Conservation (phyloP, 306 rosid species). For the Bauhinia variegata region DNA sequence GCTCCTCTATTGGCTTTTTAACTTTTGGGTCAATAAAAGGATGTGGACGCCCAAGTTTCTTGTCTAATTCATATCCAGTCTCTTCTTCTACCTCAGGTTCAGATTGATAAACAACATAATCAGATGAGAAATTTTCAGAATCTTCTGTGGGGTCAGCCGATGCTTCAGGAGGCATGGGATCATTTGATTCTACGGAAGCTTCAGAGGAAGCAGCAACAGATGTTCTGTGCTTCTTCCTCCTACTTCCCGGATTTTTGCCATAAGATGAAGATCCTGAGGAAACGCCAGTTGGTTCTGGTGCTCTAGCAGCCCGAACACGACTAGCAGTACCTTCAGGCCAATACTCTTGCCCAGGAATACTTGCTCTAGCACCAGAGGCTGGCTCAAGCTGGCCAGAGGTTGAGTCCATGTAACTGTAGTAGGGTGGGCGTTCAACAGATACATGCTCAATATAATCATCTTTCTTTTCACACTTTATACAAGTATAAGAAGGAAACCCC, state of each 20-base stretch:
- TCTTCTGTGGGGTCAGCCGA: conserved; percentile 62
- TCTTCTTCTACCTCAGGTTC: conserved; percentile 70
- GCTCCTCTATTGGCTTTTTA: conserved; percentile 68
- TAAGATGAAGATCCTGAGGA: conserved; percentile 83
- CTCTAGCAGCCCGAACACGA: conserved; percentile 79
- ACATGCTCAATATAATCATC: conserved; percentile 59
- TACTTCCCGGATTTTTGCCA: conserved; percentile 88
- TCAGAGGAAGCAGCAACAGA: conserved; percentile 51
- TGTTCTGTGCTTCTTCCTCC: conserved; percentile 78
- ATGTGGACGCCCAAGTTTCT: conserved; percentile 82
- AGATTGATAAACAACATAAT: conserved; percentile 77
- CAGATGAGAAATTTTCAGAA: conserved; percentile 57
- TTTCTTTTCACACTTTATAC: conserved; percentile 73
- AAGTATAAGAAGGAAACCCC: conserved; percentile 45
- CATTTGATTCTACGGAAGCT: conserved; percentile 43
- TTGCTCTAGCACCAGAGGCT: conserved; percentile 96
- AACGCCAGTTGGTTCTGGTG: conserved; percentile 75
- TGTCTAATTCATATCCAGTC: conserved; percentile 64
- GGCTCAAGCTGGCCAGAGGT: conserved; percentile 97
- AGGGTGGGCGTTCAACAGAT: conserved; percentile 82
- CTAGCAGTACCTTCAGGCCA: conserved; percentile 98
- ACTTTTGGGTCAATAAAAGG: conserved; percentile 78
- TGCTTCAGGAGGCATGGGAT: conserved; percentile 42
- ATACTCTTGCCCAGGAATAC: conserved; percentile 82
- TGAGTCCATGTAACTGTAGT: conserved; percentile 77